Evolutionary conservation across 371 early-diverging fungal genomes (phyloP), one percentile per base, ranked within the genome.

Genomic region (Sporodiniella umbellata): DNA sequence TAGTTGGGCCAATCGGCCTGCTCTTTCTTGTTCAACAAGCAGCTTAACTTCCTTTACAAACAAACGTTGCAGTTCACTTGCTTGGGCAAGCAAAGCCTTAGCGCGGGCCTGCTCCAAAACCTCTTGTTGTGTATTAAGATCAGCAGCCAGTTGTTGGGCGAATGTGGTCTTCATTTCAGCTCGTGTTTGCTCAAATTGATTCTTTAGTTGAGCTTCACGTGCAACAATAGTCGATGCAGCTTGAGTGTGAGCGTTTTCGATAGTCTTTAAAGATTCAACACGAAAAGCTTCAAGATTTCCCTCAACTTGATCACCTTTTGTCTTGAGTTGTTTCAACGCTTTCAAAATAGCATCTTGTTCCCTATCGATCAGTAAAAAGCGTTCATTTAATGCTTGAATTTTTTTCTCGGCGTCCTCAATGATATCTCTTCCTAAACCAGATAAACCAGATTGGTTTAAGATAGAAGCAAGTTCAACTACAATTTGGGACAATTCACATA

Each of bases 1-100:
- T 42, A 95, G 57, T 23, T 85, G 72, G 5, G 93, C 89, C 39
- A 95, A 75, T 12, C 96, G 87, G 21, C 93, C 92, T 22, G 82
- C 84, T 33, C 96, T 83, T 73, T 95, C 96, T 44, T 84, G 73
- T 53, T 95, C 96, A 15, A 95, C 88, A 17, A 85, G 68, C 19
- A 76, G 64, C 51, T 83, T 84, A 62, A 90, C 84, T 61, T 89
- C 78, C 19, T 83, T 70, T 33, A 73, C 66, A 77, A 80, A 83
- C 19, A 74, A 69, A 25, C 78, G 73, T 65, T 80, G 75, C 56
- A 80, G 60, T 33, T 70, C 75, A 18, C 66, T 63, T 21, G 70
- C 75, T 48, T 80, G 78, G 33, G 62, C 62, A 23, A 57, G 31
- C 48, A 78, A 46, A 40, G 69, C 69, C 33, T 75, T 64, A 45